Percentiles rank a stretch among this genome's conserved stretches.
phyloP scores from a whole-genome alignment of 1,284 basidiomycete genomes.

The Malassezia pachydermatis region DNA sequence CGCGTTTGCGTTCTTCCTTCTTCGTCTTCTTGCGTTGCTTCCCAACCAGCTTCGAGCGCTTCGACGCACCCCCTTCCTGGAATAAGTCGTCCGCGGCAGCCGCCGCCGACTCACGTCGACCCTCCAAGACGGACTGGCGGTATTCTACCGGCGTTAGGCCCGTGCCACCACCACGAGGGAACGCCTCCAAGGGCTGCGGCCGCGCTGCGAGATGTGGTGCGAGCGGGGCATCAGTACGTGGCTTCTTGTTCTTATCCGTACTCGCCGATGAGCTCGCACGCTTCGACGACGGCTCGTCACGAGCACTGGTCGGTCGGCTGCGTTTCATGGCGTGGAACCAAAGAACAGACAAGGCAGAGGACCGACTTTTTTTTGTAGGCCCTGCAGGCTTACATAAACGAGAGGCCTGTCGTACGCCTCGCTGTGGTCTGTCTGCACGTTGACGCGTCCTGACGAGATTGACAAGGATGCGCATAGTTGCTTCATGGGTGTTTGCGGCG shows the following conservation, averaged over 20 bases:
- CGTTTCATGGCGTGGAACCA: slow-evolving; percentile 5
- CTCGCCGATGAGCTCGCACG: not conserved
- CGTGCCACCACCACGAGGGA: slow-evolving; percentile 72
- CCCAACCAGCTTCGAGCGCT: not conserved
- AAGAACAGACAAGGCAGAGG: not conserved
- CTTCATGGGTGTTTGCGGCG: too few species aligned
- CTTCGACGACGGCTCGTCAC: not conserved
- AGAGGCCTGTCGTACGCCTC: too few species aligned
- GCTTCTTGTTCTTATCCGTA: not conserved
- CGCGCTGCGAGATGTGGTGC: slow-evolving; percentile 22
- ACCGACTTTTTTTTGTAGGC: too few species aligned
- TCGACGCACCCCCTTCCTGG: slow-evolving; percentile 32
- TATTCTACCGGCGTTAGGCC: slow-evolving; percentile 79
- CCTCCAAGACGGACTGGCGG: slow-evolving; percentile 73
- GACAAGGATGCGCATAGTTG: too few species aligned
- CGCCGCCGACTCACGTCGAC: slow-evolving; percentile 65
- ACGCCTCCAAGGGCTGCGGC: slow-evolving; percentile 65
- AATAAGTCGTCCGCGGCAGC: slow-evolving; percentile 60
- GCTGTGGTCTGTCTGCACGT: too few species aligned
- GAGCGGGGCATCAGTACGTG: not conserved
- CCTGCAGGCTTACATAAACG: too few species aligned
- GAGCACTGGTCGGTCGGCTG: not conserved
- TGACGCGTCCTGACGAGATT: too few species aligned
- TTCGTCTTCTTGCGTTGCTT: slow-evolving; percentile 21
- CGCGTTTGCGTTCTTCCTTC: slow-evolving; percentile 24